A percentile compares a stretch with the other conserved stretches of the same genome.
Evolutionary conservation across 2,329 filamentous ascomycete species (phyloP).

Genomic region (Neofusicoccum cordaticola): DNA sequence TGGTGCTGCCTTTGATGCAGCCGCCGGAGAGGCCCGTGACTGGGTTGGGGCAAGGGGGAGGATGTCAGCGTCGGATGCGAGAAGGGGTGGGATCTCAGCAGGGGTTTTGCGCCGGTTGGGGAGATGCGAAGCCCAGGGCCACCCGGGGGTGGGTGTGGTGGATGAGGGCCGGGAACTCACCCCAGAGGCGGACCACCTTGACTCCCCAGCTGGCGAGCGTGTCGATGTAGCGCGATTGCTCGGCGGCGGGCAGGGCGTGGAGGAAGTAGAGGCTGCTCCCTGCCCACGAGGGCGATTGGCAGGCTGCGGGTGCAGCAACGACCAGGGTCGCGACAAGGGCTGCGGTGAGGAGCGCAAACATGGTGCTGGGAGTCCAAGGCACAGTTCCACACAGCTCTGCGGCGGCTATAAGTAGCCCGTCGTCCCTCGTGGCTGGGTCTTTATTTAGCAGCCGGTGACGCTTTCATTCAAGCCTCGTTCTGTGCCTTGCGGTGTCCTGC

Average conservation of each 20-base stretch:
- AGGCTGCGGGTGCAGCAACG: not conserved
- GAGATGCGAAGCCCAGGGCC: not conserved
- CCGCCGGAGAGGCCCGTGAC: conserved; percentile 19
- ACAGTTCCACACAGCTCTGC: no score
- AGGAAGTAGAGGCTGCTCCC: conserved; percentile 32
- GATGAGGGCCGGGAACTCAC: conserved; percentile 21
- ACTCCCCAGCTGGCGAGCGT: conserved; percentile 26
- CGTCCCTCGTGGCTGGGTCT: no score
- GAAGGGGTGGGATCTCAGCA: not conserved
- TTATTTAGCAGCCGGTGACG: no score
- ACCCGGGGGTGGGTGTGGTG: not conserved
- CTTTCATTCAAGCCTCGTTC: no score
- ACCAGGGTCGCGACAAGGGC: not conserved
- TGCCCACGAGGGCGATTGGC: conserved; percentile 24
- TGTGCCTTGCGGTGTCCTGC: no score
- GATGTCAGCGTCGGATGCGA: not conserved
- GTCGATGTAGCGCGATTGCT: conserved; percentile 27
- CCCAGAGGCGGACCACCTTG: conserved; percentile 34
- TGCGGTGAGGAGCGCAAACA: not conserved
- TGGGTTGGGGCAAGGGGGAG: not conserved
- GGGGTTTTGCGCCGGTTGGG: not conserved
- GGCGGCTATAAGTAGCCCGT: no score
- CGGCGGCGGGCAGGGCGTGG: conserved; percentile 26
- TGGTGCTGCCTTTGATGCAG: conserved; percentile 31
- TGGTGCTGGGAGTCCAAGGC: not conserved